Base-by-base conservation (phyloP, 192 early-diverging fungal species). In the Rhizoclosmatium sp. region DNA sequence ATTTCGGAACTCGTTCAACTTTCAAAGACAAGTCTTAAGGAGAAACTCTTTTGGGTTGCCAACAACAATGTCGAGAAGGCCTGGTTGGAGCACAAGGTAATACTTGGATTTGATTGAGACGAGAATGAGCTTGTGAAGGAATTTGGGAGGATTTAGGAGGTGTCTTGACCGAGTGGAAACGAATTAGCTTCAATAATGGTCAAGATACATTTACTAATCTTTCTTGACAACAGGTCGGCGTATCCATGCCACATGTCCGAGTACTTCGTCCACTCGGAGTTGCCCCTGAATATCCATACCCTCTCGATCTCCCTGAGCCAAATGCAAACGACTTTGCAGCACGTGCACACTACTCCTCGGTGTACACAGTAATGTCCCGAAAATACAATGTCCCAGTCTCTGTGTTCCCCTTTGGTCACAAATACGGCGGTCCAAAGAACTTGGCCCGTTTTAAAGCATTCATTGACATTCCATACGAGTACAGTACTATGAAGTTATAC, bases 381-480 rank as follows among this genome's bases (percentile, higher is more conserved):
- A 23, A 75, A 47, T 75, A 42, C 31, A 56, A 75, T 21, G 42
- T 75, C 46, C 72, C 72, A 44, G 40, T 75, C 2, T 45, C 72
- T 10, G 59, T 75, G 4, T 75, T 75, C n/a, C 72, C 72, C n/a
- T 75, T 75, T 42, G 72, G 72, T 44, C 72, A 75, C 47, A 75
- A 75, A 45, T 78, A 78, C 44, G 76, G 76, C 47, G 76, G 76
- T 41, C 76, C 76, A n/a, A 78, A 69, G 45, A 78, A 68, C 46
- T 44, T 78, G 65, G 40, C 60, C 14, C 31, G 14, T 7, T 78
- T 70, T 42, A 78, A 71, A 31, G 76, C 67, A 2, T 78, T 66
- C 7, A 78, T 78, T 39, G 76, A 78, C 47, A 71, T 78, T 59
- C 76, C 76, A 4, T 78, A 78, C 76, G 69, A 78, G 45, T 71